Evolutionary conservation across 495 filamentous ascomycete species (phyloP), one percentile per base, ranked within the genome.

Genomic region (Chaetomium tenue): DNA sequence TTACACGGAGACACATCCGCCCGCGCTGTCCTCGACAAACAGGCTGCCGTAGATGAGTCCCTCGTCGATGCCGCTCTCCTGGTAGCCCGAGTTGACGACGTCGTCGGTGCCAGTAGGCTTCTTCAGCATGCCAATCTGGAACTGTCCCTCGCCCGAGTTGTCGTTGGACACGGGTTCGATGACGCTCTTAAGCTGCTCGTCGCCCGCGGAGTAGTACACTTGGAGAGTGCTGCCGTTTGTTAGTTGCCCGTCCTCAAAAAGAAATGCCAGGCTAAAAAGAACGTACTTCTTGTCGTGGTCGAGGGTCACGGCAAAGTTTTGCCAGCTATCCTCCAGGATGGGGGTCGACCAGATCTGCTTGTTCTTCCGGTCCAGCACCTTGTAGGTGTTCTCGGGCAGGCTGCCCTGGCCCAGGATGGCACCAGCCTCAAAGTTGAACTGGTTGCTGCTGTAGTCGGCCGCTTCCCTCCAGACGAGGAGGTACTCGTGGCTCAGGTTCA

Each of bases 371-470:
- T 80, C 72, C 15, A 83, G 67, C 16, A 83, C 68, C 71, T 83
- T 81, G 72, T 91, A 96, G 0, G 90, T 92, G 66, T 94, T 92
- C 76, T 91, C 91, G 16, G 89, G 87, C 81, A 96, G 82, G 69
- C 86, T 86, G 20, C 87, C 86, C 84, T 91, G 87, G 57, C 78
- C 77, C 53, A 82, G 71, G 66, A 83, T 76, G 15, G 78, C 76
- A 59, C 83, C 83, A 3, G 75, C 70, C 70, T 84, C 77, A 63
- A 86, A 78, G 54, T 83, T 84, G 75, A 83, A 84, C 57, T 85
- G 80, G 71, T 86, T 83, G 48, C 77, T 72, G 57, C 75, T 77
- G 73, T 80, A 86, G 72, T 84, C 83, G 58, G 74, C 72, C 2
- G 79, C 73, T 64, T 86, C 84, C 68, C 84, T 82, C 79, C 83